A percentile compares a stretch with the other conserved stretches of the same genome.
phyloP scores from a whole-genome alignment of 352 stramenopile species.

The Sclerospora graminicola region DNA sequence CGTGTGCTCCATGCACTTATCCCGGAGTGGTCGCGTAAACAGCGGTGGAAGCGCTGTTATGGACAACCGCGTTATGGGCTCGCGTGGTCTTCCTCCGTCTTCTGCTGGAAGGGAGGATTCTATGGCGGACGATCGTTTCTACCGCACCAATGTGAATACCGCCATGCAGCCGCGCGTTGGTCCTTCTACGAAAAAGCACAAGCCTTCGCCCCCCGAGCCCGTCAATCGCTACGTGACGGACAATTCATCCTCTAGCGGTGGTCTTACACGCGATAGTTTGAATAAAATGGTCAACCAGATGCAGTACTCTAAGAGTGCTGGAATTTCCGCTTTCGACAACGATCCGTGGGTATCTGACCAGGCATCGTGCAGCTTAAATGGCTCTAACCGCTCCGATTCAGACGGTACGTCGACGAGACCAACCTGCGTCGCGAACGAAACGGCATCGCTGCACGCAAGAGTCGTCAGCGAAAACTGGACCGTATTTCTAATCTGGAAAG shows the following conservation, averaged over 20 bases:
- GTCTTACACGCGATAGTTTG: constrained; percentile 49
- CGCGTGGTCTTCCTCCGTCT: constrained; percentile 5
- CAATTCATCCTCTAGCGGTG: constrained; percentile 10
- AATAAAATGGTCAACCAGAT: constrained; percentile 40
- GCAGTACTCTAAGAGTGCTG: constrained; percentile 31
- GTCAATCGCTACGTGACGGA: constrained; percentile 34
- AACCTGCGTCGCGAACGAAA: constrained; percentile 74
- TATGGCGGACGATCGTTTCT: constrained; percentile 41
- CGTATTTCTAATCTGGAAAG: constrained; percentile 82
- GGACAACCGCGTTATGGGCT: constrained; percentile 9
- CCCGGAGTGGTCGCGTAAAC: constrained; percentile 22
- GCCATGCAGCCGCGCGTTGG: constrained; percentile 44
- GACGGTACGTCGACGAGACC: constrained; percentile 64
- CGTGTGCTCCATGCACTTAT: constrained; percentile 70
- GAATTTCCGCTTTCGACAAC: constrained; percentile 45
- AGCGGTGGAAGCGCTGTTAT: constrained; percentile 10
- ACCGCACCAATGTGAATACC: constrained; percentile 34
- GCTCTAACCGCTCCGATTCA: constrained; percentile 61
- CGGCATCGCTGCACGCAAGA: constrained; percentile 76
- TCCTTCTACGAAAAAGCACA: constrained; percentile 48
- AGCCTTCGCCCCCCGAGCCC: constrained; percentile 39
- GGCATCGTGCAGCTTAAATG: constrained; percentile 35
- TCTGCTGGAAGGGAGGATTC: constrained; percentile 14
- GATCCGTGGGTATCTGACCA: constrained; percentile 46
- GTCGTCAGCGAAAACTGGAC: constrained; percentile 75